Conservation (phyloP, 1,139 yeast species). For the Saccharomyces hybrid region DNA sequence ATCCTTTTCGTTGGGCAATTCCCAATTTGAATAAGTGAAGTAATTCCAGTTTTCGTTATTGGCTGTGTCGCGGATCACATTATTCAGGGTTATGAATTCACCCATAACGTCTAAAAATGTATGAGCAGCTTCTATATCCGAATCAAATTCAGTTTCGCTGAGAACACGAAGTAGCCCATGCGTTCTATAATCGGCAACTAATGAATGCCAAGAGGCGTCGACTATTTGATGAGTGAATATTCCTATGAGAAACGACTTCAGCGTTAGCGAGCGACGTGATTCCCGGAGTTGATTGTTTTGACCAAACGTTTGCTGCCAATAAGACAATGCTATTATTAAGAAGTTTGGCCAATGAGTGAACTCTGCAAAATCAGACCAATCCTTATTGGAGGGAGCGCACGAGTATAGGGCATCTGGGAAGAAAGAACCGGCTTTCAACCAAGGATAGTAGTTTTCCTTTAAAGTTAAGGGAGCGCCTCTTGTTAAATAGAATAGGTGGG, state of each 20-base stretch:
- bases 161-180: constrained; percentile 47
- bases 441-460: constrained; percentile 14
- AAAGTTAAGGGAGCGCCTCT: constrained; percentile 26
- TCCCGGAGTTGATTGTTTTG: constrained; percentile 12
- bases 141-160: constrained; percentile 44
- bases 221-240: constrained; percentile 50
- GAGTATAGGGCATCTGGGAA: constrained; percentile 58
- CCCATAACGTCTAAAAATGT: constrained; percentile 51
- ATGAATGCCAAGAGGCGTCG: constrained; percentile 58
- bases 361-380: constrained; percentile 44
- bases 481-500: constrained; percentile 39
- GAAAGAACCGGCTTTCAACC: constrained; percentile 46
- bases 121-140: constrained; percentile 43
- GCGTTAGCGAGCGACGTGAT: constrained; percentile 21
- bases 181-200: constrained; percentile 33
- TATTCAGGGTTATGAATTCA: constrained; percentile 42
- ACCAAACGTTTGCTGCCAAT: constrained; percentile 34
- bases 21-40: constrained; percentile 38
- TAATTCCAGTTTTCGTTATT: constrained; percentile 22
- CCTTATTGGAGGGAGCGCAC: constrained; percentile 34
- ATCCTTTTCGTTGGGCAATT: constrained; percentile 39
- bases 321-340: constrained; percentile 38
- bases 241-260: constrained; percentile 49
- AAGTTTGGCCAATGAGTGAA: constrained; percentile 62
- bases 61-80: constrained; percentile 29